These are phyloP conservation scores for Paecilomyces formosus DNA, from an alignment of 2,329 filamentous ascomycete genomes.

Conservation along the genomic window DNA sequence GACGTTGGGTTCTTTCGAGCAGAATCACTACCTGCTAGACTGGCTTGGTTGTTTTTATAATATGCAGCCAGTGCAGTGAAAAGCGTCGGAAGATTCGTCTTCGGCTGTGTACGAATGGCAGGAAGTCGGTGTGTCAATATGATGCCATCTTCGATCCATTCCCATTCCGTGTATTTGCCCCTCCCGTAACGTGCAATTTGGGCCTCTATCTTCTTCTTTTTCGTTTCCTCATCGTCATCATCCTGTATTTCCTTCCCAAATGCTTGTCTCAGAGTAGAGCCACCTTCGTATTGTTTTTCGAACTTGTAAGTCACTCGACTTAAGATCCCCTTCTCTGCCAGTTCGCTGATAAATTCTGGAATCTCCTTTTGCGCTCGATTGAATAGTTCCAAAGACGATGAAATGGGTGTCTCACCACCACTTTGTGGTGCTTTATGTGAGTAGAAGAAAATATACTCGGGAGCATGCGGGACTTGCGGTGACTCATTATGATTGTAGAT, in stretches of 20 bases:
- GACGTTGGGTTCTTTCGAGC: slow-evolving; percentile 23
- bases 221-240: slow-evolving; percentile 35
- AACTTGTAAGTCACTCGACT: slow-evolving; percentile 33
- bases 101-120: slow-evolving; percentile 41
- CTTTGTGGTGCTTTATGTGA: slow-evolving; percentile 28
- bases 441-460: slow-evolving; percentile 47
- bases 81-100: slow-evolving; percentile 38
- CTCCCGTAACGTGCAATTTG: slow-evolving; percentile 43
- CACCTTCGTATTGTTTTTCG: slow-evolving; percentile 38
- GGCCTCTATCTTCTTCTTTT: slow-evolving; percentile 25
- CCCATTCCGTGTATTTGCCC: slow-evolving; percentile 41
- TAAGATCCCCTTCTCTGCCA: slow-evolving; percentile 33
- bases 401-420: slow-evolving; percentile 39
- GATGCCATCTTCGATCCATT: slow-evolving; percentile 40
- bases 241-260: slow-evolving; percentile 44
- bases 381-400: slow-evolving; percentile 42
- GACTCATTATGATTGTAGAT: slow-evolving; percentile 49
- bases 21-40: slow-evolving; percentile 9
- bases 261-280: slow-evolving; percentile 39
- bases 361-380: slow-evolving; percentile 39
- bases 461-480: slow-evolving; percentile 44
- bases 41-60: slow-evolving; percentile 26
- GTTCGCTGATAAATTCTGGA: slow-evolving; percentile 38
- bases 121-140: slow-evolving; percentile 40
- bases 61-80: slow-evolving; percentile 42